Base-by-base conservation (phyloP, 2,329 filamentous ascomycete species). In the Bipolaris gigantea region DNA sequence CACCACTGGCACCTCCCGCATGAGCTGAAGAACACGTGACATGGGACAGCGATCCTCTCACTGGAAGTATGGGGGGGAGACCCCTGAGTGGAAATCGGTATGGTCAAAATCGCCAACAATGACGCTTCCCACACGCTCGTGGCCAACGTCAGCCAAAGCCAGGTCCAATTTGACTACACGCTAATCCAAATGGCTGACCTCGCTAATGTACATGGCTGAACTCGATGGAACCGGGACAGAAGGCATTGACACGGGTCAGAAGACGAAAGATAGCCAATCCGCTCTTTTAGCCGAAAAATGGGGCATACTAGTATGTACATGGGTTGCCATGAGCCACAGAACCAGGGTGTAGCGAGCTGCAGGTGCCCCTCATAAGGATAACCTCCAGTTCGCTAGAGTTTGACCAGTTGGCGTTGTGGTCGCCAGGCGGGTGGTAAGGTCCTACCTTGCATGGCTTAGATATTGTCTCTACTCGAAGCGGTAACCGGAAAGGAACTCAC, bases 211-310 rank as follows among this genome's bases (percentile, higher is more conserved):
- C 13, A 11, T 48, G 2, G 23, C 32, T 42, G 21, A 32, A 23
- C 32, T 30, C 16, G 23, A 42, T 48, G 18, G 39, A 39, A 43
- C 36, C 36, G 48, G 38, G 39, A 53, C 32, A 27, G 48, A 48
- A 52, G 39, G 18, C 39, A 45, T 25, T 35, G 33, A 53, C 25
- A 48, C 47, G 13, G 38, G 32, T 41, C 44, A 48, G 50, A 38
- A 36, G 50, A 19, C 34, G 16, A 38, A 32, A 30, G 23, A 16
- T 18, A 30, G 38, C 38, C 44, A 53, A 48, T 53, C 23, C 42
- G 3, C 11, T 27, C 6, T 35, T 25, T 32, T 48, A 11, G 21
- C 15, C n/a, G 43, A 42, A 32, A 33, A 16, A 32, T n/a, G 40
- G 44, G 35, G 25, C 27, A 38, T 32, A 30, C 27, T 13, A 30